Percentiles rank a stretch among this genome's conserved stretches.
Conservation (phyloP, 441 rosid species). For the Brassica balearica region DNA sequence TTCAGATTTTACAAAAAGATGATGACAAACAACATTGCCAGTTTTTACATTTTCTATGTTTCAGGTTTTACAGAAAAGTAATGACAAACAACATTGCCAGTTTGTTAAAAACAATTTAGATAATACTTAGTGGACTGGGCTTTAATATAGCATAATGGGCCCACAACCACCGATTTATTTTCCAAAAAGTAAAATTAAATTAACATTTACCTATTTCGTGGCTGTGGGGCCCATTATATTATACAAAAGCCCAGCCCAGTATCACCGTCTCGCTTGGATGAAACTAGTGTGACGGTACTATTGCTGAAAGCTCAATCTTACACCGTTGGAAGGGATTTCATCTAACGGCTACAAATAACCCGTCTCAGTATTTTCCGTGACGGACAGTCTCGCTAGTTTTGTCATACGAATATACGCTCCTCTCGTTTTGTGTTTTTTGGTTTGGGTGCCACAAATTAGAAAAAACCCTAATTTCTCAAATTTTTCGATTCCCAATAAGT, state of each 20-base stretch:
- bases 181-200: not conserved
- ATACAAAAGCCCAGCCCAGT: not conserved
- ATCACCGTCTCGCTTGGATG: not conserved
- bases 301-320: not conserved
- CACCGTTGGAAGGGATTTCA: not conserved
- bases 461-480: constrained; percentile 50
- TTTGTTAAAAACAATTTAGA: not conserved
- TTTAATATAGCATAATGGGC: not conserved
- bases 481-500: constrained; percentile 6
- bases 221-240: not conserved
- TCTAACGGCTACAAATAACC: not conserved
- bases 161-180: not conserved
- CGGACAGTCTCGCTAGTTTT: not conserved
- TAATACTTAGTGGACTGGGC: not conserved
- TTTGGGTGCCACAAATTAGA: constrained; percentile 37
- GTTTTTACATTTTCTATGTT: not conserved
- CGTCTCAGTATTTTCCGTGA: not conserved
- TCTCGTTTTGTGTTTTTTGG: not conserved
- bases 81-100: not conserved
- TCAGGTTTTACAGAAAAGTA: not conserved
- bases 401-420: not conserved
- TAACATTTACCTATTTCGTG: too few relatives aligned
- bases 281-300: not conserved
- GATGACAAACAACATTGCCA: not conserved
- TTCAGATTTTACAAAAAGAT: not conserved